Evolutionary conservation across 176 grass and related monocot genomes (phyloP).

Genomic region (Cenchrus fungigraminus): DNA sequence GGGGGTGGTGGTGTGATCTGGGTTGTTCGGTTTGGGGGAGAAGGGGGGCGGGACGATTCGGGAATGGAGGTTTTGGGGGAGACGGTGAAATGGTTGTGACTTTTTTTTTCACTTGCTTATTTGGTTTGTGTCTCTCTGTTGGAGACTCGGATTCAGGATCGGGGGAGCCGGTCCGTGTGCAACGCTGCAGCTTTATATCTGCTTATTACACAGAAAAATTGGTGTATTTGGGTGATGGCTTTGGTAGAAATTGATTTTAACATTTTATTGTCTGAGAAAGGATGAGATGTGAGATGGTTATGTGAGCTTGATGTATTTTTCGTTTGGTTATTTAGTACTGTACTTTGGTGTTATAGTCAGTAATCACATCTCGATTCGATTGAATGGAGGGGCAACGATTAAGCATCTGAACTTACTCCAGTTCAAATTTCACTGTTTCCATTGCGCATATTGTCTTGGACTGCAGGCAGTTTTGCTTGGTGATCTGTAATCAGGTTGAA

Average conservation of each 20-base stretch:
- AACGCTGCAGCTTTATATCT: not conserved
- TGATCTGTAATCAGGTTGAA: conserved; percentile 5
- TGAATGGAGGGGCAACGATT: not conserved
- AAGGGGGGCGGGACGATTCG: not conserved
- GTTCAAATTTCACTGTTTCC: not conserved
- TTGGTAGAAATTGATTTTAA: not conserved
- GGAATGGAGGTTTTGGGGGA: not conserved
- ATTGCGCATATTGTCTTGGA: not conserved
- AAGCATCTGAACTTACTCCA: not conserved
- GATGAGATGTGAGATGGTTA: not conserved
- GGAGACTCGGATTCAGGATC: not conserved
- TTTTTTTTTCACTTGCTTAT: not conserved
- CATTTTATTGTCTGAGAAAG: not conserved
- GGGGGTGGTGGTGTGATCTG: not conserved
- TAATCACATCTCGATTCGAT: not conserved
- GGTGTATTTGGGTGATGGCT: not conserved
- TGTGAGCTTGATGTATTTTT: conserved; percentile 26
- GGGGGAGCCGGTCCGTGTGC: not conserved
- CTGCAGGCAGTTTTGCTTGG: not conserved
- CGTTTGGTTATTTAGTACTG: not conserved
- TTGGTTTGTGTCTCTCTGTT: not conserved
- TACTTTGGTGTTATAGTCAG: not conserved
- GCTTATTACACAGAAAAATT: not conserved
- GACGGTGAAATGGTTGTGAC: not conserved
- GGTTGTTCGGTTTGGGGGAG: not conserved